Base-by-base conservation (phyloP, 2,329 filamentous ascomycete species). In the Fusarium nodosum region DNA sequence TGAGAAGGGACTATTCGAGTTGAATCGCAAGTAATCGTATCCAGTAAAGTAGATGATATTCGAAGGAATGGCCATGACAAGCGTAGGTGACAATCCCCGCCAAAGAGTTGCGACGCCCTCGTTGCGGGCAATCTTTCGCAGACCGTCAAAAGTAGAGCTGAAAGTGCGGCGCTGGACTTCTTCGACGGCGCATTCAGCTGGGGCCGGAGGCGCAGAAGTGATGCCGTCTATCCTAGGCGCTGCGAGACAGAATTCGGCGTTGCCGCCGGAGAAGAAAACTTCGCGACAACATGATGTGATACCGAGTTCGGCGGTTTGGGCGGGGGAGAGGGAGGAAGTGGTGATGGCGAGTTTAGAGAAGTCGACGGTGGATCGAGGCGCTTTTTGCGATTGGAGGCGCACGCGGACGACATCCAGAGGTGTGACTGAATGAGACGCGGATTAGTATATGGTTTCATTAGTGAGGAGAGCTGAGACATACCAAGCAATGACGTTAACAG, bases 21-120 rank as follows among this genome's bases (percentile, higher is more conserved):
- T 91, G 69, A 87, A 92, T 36, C 96, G 90, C 61, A 99, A 79
- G 91, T 94, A 97, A 77, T 99, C 96, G 80, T 99, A 99, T 39
- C 96, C 96, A 15, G 96, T 97, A 76, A 98, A 97, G 81, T 99
- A 99, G 71, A 99, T 98, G 72, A 99, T 96, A 78, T 99, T 99
- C 28, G 90, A 93, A 0, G 96, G 96, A 8, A 99, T 87, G 0
- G 94, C 90, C 96, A 99, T 99, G 69, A 94, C 87, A 24, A 99
- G 83, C 0, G 96, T 99, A 0, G 96, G 95, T n/a, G 93, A 97
- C 7, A 99, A 83, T 0, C 96, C 96, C 65, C 96, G 88, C 95
- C 96, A 99, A 36, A 99, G 82, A 3, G 94, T 96, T 28, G 88
- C 87, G 15, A 94, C 76, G 2, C 96, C 96, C 82, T 99, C 96